phyloP scores from a whole-genome alignment of 2,329 filamentous ascomycete genomes.

The Shiraia sp. region DNA sequence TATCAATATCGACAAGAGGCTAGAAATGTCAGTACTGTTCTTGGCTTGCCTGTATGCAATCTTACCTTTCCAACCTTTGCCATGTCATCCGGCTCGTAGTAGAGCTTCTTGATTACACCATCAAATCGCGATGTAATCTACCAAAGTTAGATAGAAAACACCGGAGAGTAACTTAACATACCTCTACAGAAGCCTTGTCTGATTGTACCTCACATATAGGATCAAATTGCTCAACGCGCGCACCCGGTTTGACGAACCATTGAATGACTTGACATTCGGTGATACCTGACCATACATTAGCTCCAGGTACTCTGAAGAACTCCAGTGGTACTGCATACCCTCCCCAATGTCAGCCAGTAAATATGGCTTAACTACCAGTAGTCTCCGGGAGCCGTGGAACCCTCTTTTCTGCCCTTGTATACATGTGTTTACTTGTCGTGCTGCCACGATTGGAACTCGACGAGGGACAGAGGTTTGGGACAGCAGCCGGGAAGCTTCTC shows the following conservation, averaged over 20 bases:
- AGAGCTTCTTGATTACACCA: conserved; percentile 91
- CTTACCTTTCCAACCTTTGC: conserved; percentile 80
- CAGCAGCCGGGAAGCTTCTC: conserved; percentile 36
- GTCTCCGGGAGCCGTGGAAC: conserved; percentile 40
- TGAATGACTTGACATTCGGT: conserved; percentile 99
- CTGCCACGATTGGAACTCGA: conserved; percentile 27
- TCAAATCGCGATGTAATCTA: conserved; percentile 95
- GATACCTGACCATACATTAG: conserved; percentile 66
- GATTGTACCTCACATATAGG: conserved; percentile 98
- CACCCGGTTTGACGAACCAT: conserved; percentile 97
- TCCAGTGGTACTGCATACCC: conserved; percentile 54
- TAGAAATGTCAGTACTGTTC: conserved; percentile 43
- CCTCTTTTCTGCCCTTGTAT: conserved; percentile 39
- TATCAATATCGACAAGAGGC: conserved; percentile 93
- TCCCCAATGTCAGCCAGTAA: conserved; percentile 85
- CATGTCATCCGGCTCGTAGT: conserved; percentile 96
- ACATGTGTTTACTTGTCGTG: conserved; percentile 22
- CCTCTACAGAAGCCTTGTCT: conserved; percentile 80
- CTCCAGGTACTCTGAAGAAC: neutral
- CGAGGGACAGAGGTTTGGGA: conserved; percentile 23
- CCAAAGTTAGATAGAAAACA: conserved; percentile 8
- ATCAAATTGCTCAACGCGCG: conserved; percentile 95
- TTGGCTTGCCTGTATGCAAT: neutral
- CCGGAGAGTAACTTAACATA: conserved; percentile 23
- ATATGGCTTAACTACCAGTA: conserved; percentile 72